phyloP scores from a whole-genome alignment of 2,329 filamentous ascomycete species.

The Diatrype stigma region DNA sequence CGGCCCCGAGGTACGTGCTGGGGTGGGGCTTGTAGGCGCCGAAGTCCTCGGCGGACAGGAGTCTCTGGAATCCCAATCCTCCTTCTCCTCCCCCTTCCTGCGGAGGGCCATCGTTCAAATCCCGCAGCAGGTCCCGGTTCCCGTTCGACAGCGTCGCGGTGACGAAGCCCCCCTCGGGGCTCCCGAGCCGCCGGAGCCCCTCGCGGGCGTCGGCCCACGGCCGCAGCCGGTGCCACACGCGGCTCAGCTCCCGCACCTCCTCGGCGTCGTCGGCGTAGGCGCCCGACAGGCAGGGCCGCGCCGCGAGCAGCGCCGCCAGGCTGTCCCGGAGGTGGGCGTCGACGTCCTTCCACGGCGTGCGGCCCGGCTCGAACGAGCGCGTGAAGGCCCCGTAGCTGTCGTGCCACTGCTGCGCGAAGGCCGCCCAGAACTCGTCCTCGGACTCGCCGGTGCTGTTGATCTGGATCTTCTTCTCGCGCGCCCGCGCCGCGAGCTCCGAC shows the following conservation, averaged over 20 bases:
- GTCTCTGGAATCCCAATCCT: conserved; percentile 52
- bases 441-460: no score
- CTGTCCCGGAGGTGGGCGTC: conserved; percentile 67
- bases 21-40: conserved; percentile 70
- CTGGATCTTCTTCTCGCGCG: conserved; percentile 45
- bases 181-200: conserved; percentile 53
- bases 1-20: conserved; percentile 66
- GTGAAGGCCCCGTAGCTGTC: conserved; percentile 61
- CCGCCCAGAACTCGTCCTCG: conserved; percentile 55
- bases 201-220: conserved; percentile 63
- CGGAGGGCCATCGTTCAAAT: conserved; percentile 42
- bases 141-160: conserved; percentile 73
- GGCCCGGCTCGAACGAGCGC: conserved; percentile 41
- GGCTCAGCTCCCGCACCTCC: conserved; percentile 60
- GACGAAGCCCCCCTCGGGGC: conserved; percentile 46
- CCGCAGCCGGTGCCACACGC: conserved; percentile 67
- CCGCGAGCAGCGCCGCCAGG: conserved; percentile 52
- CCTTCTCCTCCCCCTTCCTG: no score
- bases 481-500: conserved; percentile 49
- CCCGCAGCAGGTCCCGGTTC: conserved; percentile 61
- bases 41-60: conserved; percentile 69
- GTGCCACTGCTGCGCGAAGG: conserved; percentile 69
- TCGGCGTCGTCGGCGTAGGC: conserved; percentile 58
- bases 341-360: conserved; percentile 59
- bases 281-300: conserved; percentile 51